Evolutionary conservation across 1,284 basidiomycete species (phyloP), one percentile per base, ranked within the genome.

Genomic region (Cystobasidiaceae sp.): DNA sequence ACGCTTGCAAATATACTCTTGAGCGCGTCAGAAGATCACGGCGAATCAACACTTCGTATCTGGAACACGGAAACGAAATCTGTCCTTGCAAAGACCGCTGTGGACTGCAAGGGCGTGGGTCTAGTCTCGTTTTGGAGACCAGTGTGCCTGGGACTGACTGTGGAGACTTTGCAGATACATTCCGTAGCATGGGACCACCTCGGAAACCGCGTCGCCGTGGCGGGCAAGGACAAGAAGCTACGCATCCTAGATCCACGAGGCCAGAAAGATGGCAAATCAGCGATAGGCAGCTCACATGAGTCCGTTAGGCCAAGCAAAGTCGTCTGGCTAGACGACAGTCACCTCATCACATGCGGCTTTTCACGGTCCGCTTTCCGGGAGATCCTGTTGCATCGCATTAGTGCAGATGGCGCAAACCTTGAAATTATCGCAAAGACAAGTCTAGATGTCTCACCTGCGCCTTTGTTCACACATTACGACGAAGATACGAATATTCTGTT

Each of bases 391-490:
- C 78, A 79, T 71, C 9, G 61, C 0, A 49, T 79, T 25, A 46
- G 43, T 9, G 30, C 39, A 0, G 13, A 45, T 2, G 54, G 60
- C 11, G 45, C 54, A 30, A 32, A 32, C 6, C 34, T 76, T 25
- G 59, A 68, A 6, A 73, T 69, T 2, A 48, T 77, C 13, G 72
- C 72, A 3, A 72, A 72, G 3, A 45, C 75, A 0, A 69, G 71
- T 1, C 75, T 81, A 30, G 80, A 81, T 67, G 75, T 79, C 11
- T 80, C 79, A 2, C 80, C 80, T 1, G 75, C 79, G 0, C 76
- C 79, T 0, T 72, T 81, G 7, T 80, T 79, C 72, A 79, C 79
- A 0, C 71, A 72, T 43, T 79, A 74, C 66, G 80, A 81, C 68
- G 68, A 75, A 25, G 80, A 81, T 69, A 81, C 79, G 0, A 67